Evolutionary conservation across 768 basidiomycete species (phyloP), one percentile per base, ranked within the genome.

Genomic region (Tulasnella sp.): DNA sequence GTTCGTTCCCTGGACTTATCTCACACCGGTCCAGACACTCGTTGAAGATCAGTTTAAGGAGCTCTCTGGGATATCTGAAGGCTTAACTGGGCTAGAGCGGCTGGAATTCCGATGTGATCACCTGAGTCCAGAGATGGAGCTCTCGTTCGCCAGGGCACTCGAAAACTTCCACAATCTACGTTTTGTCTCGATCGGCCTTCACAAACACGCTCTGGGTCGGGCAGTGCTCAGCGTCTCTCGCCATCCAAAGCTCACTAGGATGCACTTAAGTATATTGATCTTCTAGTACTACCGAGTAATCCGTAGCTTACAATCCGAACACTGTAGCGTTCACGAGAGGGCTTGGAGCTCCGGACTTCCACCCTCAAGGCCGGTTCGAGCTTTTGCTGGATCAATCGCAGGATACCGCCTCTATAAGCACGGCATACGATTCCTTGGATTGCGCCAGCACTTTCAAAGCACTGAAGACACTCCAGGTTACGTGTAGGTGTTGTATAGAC

Each of bases 1-100:
- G 2, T 56, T 56, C 24, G 54, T 56, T 30, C 54, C 54, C 4
- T 56, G 54, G 54, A 56, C 54, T 15, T 44, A 56, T 25, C 54
- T 43, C 41, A 44, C 54, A 19, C 42, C 54, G 15, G 34, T 43
- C 5, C 54, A 56, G 29, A 56, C 25, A 1, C 22, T 56, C 25
- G 42, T 56, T 25, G 44, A 56, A 34, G 42, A 56, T 17, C 54
- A 42, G 1, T 56, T 42, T 12, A 44, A 29, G 41, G 54, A 56
- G n/a, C 54, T 56, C 42, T 38, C 41, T 0, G 21, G 44, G 4
- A 21, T 43, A 1, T 38, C 27, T 25, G 42, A 27, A 24, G 44
- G 19, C 42, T 44, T 56, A 11, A 56, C 54, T 1, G 27, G 54
- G 15, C 42, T 56, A 2, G 38, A 56, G n/a, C 34, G 42, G 10